phyloP scores from a whole-genome alignment of 2,329 filamentous ascomycete species.

The Cercospora zeae-maydis region DNA sequence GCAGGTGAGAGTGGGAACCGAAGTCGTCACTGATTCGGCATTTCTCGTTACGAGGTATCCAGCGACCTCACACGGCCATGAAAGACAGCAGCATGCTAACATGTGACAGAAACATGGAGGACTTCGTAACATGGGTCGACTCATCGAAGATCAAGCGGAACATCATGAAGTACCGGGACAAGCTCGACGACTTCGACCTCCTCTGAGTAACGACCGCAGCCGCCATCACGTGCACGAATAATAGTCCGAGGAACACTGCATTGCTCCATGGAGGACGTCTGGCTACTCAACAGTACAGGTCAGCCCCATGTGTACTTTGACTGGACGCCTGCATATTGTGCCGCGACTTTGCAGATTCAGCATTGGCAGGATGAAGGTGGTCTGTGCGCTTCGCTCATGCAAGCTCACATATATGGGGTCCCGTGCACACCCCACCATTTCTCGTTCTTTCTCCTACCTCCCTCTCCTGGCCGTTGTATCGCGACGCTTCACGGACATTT shows the following conservation, averaged over 20 bases:
- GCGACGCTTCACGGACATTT: neutral
- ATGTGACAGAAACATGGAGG: constrained; percentile 69
- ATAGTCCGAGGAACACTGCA: neutral
- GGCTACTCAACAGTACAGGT: neutral
- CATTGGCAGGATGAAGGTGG: constrained; percentile 8
- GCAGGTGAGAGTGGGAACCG: constrained; percentile 72
- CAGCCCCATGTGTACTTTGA: neutral
- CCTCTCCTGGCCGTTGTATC: neutral
- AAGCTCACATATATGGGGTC: constrained; percentile 13
- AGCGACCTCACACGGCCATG: neutral
- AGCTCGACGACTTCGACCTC: constrained; percentile 93
- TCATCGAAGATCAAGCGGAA: constrained; percentile 96
- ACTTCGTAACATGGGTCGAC: constrained; percentile 94
- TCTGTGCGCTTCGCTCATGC: constrained; percentile 11
- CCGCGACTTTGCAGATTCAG: constrained; percentile 7
- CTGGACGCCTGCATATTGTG: neutral
- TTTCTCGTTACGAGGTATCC: constrained; percentile 70
- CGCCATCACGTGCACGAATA: neutral
- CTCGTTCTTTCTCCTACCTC: constrained; percentile 7
- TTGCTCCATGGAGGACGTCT: neutral
- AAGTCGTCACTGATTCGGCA: constrained; percentile 84
- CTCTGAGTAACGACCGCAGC: constrained; percentile 50
- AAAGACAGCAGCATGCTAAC: neutral
- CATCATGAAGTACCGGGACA: constrained; percentile 90
- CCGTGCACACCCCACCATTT: constrained; percentile 14